Conservation (phyloP, 139 green algal genomes). For the Zygnema circumcarinatum region DNA sequence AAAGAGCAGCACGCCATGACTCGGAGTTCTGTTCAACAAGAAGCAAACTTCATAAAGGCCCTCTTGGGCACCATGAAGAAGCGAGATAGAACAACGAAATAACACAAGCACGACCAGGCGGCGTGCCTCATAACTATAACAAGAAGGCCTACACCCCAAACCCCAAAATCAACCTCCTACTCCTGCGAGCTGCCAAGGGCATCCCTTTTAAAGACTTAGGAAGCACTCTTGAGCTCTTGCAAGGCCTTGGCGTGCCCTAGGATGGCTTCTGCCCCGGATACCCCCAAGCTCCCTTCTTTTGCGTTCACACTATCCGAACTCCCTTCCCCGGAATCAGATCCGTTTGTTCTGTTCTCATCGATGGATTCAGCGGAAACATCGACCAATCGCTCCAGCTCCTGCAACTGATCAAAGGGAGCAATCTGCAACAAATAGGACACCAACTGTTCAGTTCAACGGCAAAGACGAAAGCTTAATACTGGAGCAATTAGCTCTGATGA, state of each 20-base stretch:
- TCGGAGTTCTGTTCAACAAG: too few species aligned
- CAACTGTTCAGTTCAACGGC: not conserved
- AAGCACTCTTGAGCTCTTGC: not conserved
- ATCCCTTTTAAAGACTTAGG: too few species aligned
- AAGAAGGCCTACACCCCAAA: too few species aligned
- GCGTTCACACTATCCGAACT: not conserved
- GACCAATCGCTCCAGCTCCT: slow-evolving; percentile 56
- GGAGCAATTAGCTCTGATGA: not conserved
- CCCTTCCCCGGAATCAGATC: not conserved
- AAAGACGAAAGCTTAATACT: not conserved
- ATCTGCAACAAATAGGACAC: slow-evolving; percentile 39
- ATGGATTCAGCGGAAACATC: not conserved
- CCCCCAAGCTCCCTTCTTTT: not conserved
- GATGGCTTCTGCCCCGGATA: not conserved
- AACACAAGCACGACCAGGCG: too few species aligned
- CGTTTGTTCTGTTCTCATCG: too few species aligned
- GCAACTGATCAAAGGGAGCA: slow-evolving; percentile 56
- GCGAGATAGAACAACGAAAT: too few species aligned
- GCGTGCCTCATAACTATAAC: too few species aligned
- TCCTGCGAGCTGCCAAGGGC: too few species aligned
- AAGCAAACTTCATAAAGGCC: too few species aligned
- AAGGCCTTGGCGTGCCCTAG: slow-evolving; percentile 10
- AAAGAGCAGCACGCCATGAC: too few species aligned
- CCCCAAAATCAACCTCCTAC: too few species aligned
- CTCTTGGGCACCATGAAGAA: too few species aligned